These are phyloP conservation scores for Ramalina peruviana DNA, from an alignment of 495 filamentous ascomycete species.

Conservation along the genomic window DNA sequence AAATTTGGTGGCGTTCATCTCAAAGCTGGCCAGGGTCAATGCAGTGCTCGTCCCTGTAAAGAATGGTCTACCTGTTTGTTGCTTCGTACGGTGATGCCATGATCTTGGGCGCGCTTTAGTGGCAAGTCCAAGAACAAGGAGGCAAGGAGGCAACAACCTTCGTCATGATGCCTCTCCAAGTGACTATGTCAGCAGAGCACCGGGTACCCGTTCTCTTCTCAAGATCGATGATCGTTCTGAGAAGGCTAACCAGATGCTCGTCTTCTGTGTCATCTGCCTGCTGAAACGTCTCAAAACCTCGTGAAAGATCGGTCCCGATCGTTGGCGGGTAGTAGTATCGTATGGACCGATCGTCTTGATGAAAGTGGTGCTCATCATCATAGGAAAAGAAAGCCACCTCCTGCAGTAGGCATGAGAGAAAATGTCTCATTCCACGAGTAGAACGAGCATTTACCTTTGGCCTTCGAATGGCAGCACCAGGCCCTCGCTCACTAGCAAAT, in stretches of 20 bases:
- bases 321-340: conserved; percentile 76
- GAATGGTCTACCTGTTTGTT: conserved; percentile 52
- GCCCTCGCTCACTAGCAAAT: conserved; percentile 32
- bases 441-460: conserved; percentile 40
- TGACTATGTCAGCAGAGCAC: conserved; percentile 68
- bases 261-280: conserved; percentile 70
- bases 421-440: not conserved
- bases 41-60: not conserved
- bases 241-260: conserved; percentile 75
- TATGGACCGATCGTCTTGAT: conserved; percentile 60
- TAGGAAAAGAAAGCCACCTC: conserved; percentile 89
- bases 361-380: conserved; percentile 65
- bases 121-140: not conserved
- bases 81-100: conserved; percentile 71
- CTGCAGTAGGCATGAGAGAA: conserved; percentile 24
- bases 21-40: conserved; percentile 45
- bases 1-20: conserved; percentile 88
- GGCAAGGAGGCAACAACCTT: conserved; percentile 50
- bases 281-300: conserved; percentile 69
- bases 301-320: conserved; percentile 55
- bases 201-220: conserved; percentile 52
- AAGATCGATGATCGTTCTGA: conserved; percentile 57
- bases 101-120: conserved; percentile 38
- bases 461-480: conserved; percentile 49
- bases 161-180: conserved; percentile 98